A percentile compares a stretch with the other conserved stretches of the same genome.
Conservation (phyloP, 2,329 filamentous ascomycete genomes). For the Dactylellina cionopaga region DNA sequence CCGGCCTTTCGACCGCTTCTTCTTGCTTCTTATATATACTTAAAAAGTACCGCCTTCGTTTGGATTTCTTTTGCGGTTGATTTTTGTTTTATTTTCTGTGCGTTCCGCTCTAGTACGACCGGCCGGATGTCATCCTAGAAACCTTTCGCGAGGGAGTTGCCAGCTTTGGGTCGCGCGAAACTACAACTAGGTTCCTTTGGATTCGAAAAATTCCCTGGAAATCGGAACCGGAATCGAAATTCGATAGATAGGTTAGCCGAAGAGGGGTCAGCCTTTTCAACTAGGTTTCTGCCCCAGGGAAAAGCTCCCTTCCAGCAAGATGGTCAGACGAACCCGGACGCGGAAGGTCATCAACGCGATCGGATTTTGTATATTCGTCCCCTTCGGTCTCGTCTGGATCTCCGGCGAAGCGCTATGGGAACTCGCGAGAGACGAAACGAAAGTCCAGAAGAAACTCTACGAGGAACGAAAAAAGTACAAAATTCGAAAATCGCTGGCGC, state of each 20-base stretch:
- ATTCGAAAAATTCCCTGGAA: not conserved
- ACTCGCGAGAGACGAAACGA: conserved; percentile 44
- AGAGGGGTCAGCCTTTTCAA: not conserved
- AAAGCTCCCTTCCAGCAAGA: conserved; percentile 15
- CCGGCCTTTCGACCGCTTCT: not conserved
- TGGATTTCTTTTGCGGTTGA: not conserved
- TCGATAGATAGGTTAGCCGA: conserved; percentile 4
- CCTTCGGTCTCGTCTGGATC: conserved; percentile 51
- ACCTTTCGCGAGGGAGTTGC: not conserved
- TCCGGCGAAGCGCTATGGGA: conserved; percentile 46
- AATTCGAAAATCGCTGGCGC: conserved; percentile 35
- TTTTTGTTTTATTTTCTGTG: not conserved
- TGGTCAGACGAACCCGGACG: conserved; percentile 49
- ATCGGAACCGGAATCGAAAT: conserved; percentile 2
- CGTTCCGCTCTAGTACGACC: not conserved
- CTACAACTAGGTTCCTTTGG: conserved; percentile 13
- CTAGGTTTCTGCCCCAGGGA: conserved; percentile 18
- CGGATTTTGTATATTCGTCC: conserved; percentile 50
- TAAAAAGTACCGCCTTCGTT: conserved; percentile 1
- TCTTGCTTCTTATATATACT: conserved; percentile 15
- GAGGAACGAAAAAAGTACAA: conserved; percentile 47
- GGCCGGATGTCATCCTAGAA: conserved; percentile 7
- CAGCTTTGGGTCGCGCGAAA: not conserved
- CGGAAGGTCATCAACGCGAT: conserved; percentile 52
- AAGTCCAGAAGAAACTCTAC: conserved; percentile 47